Conservation (phyloP, 805 yeast species). For the Wickerhamomyces chambardii region DNA sequence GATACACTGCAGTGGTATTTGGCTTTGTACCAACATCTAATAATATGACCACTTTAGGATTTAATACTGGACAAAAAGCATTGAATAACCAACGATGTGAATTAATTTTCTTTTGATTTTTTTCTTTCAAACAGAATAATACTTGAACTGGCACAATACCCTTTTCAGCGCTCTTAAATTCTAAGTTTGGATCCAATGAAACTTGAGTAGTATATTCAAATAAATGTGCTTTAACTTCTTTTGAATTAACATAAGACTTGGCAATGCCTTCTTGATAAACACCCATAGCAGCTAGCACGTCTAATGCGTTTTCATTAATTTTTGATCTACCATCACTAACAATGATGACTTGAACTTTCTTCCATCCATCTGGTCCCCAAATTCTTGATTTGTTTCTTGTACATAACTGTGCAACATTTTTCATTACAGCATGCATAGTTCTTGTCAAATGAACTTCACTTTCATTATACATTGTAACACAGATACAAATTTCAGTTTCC, state of each 20-base stretch:
- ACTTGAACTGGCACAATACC: slow-evolving; percentile 93
- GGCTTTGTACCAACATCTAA: slow-evolving; percentile 98
- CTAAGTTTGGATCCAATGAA: slow-evolving; percentile 80
- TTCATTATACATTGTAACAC: slow-evolving; percentile 97
- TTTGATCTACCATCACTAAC: slow-evolving; percentile 94
- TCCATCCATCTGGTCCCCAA: slow-evolving; percentile 98
- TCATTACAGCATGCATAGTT: slow-evolving; percentile 92
- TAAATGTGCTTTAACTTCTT: slow-evolving; percentile 86
- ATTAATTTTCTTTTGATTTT: slow-evolving; percentile 87
- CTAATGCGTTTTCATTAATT: slow-evolving; percentile 76
- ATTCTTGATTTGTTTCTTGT: slow-evolving; percentile 71
- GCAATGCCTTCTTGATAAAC: slow-evolving; percentile 97
- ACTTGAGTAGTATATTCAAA: slow-evolving; percentile 96
- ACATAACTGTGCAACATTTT: slow-evolving; percentile 81
- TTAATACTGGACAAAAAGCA: slow-evolving; percentile 85
- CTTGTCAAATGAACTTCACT: slow-evolving; percentile 85
- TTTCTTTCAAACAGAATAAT: slow-evolving; percentile 86
- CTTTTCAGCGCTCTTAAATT: slow-evolving; percentile 84
- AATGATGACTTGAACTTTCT: slow-evolving; percentile 85
- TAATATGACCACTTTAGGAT: slow-evolving; percentile 84
- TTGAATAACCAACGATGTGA: slow-evolving; percentile 98
- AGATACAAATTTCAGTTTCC: slow-evolving; percentile 85
- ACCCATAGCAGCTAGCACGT: slow-evolving; percentile 89
- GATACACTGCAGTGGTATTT: slow-evolving; percentile 80
- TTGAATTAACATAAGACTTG: slow-evolving; percentile 85